Evolutionary conservation across 192 early-diverging fungal genomes (phyloP), one percentile per base, ranked within the genome.

Genomic region (Coemansia sp.): DNA sequence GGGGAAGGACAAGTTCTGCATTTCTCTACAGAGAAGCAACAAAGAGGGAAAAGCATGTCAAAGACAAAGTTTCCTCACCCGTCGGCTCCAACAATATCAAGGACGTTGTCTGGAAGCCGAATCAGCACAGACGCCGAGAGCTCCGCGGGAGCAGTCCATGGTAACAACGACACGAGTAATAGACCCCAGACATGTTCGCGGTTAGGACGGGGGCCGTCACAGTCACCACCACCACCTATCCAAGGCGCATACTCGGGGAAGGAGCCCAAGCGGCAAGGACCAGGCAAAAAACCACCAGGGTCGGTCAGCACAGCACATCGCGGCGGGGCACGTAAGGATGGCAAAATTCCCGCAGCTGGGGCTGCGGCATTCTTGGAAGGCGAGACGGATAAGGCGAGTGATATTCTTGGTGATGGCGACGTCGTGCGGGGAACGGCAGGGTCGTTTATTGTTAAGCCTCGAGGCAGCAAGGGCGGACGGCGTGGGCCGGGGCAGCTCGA

Each of bases 41-140:
- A 6, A 19, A 10, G 52, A 55, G 55, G 8, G 55, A 35, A 32
- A 32, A 7, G 16, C 17, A 82, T 82, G 79, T 61, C 79, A 40
- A 76, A 76, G 33, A 76, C 79, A 62, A 68, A 68, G 46, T 82
- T 82, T 72, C 79, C 79, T 67, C 79, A 82, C 47, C 79, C 79
- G 42, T 82, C 79, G 21, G 79, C 79, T 9, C 79, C 79, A 39
- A 76, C 79, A 71, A 82, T 82, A 82, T 55, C 71, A 55, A 62
- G 38, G 66, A 43, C 65, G 38, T 37, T 17, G 17, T 58, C 55
- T 17, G 55, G 55, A 16, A 58, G 55, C 16, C 55, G 55, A 35
- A 16, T 33, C 14, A n/a, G 55, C 55, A 58, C 30, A 58, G 55
- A 58, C 3, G 32, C 55, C 16, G 55, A 58, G 53, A 32, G 53